Evolutionary conservation across 805 yeast species (phyloP), one percentile per base, ranked within the genome.

Genomic region (Myxozyma nipponensis): DNA sequence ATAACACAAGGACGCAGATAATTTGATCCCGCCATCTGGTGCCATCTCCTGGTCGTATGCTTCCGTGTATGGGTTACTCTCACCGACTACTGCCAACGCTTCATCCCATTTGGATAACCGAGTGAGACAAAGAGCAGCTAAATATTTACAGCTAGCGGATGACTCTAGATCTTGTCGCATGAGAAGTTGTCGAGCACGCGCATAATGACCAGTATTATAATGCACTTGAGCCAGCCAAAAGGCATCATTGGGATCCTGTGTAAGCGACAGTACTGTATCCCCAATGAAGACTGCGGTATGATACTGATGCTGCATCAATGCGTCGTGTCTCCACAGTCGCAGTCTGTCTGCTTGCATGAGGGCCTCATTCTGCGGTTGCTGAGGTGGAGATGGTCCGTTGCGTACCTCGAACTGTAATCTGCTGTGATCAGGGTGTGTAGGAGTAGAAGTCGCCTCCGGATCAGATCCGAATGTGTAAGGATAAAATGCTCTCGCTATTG

Each of bases 181-280:
- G 19, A 91, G 72, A 38, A 90, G 67, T 56, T 82, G 82, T 46
- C 88, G 77, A 1, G 95, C 96, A 30, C 96, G 73, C 37, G 83
- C 76, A 66, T 80, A 89, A 63, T 85, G 79, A 9, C 91, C 91
- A 49, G 79, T 80, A 49, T 81, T 73, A 66, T 81, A 87, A 65
- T 84, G 82, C 3, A 86, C 95, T 69, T 91, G 96, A 0, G 96
- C 96, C 26, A 91, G 73, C 96, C 97, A 90, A 67, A 88, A 91
- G 9, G 96, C 96, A 65, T 91, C 98, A 62, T 84, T 86, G 13
- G 96, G 85, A 63, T 90, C 96, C 52, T 62, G 58, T 5, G 97
- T 89, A 53, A 93, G 70, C 1, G 89, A 78, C 38, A 87, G 75
- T 5, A 93, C 86, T 62, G 90, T 91, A 69, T 93, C 96, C 15